A percentile compares a stretch with the other conserved stretches of the same genome.
Conservation (phyloP, 768 basidiomycete genomes). For the Suillus paluster region DNA sequence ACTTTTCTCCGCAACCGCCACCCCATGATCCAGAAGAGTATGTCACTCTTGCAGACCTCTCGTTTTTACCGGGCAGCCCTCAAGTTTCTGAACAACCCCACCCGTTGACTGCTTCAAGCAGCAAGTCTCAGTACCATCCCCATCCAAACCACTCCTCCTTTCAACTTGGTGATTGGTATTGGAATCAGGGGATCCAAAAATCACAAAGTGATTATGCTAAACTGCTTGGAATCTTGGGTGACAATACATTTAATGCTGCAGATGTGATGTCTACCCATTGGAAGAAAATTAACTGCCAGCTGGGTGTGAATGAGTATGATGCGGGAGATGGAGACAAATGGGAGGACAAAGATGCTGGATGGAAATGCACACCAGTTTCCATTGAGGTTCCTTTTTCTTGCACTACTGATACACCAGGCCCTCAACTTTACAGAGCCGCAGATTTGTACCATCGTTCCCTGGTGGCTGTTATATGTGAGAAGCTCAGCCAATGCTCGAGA, state of each 20-base stretch:
- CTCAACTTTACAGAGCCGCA: not conserved
- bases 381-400: too few relatives aligned
- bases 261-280: too few relatives aligned
- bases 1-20: not conserved
- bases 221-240: not conserved
- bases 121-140: not conserved
- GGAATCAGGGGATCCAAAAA: not conserved
- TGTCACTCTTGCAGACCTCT: not conserved
- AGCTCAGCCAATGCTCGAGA: slow-evolving; percentile 15
- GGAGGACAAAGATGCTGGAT: too few relatives aligned
- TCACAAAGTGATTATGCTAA: not conserved
- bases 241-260: too few relatives aligned
- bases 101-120: too few relatives aligned
- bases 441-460: slow-evolving; percentile 19
- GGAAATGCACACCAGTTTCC: too few relatives aligned
- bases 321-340: too few relatives aligned
- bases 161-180: not conserved
- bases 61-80: not conserved
- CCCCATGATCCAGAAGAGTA: not conserved
- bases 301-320: too few relatives aligned
- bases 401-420: slow-evolving; percentile 1
- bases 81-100: not conserved
- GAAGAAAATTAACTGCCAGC: too few relatives aligned
- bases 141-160: not conserved
- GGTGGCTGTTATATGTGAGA: slow-evolving; percentile 18